Evolutionary conservation across 768 basidiomycete genomes (phyloP), one percentile per base, ranked within the genome.

Genomic region (Galerina marginata): DNA sequence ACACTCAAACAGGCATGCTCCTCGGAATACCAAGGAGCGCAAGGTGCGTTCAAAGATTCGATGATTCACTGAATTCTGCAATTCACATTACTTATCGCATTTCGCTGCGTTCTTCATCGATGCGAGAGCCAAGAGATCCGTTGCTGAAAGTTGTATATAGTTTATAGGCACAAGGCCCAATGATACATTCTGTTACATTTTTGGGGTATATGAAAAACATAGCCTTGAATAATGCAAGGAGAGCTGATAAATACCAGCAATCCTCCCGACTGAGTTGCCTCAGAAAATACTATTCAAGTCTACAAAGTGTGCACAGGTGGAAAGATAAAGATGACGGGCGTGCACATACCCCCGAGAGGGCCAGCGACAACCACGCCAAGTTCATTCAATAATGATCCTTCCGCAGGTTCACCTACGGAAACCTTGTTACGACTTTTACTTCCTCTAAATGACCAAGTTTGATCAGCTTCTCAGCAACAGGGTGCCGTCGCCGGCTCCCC

Each of bases 381-480:
- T 65, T 65, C 65, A 70, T 79, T 82, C 80, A 61, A 67, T 83
- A 86, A 86, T 87, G 85, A 87, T 86, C 85, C 87, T 86, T 88
- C 86, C 81, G 83, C 86, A 88, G 86, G 85, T 89, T 88, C 87
- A 88, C 86, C 86, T 87, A 87, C 82, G 83, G 86, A 87, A 87
- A 87, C 86, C 84, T 87, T 87, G 85, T 88, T 86, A 87, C 81
- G 83, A 87, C 86, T 87, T 89, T 87, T 88, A 87, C 87, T 87
- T 88, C 87, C 87, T 88, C 86, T 87, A 88, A 87, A 87, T 85
- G 83, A 87, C 86, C 87, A 87, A 86, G 86, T 87, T 88, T 85
- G 84, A 83, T 80, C 83, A 83, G 76, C 85, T 87, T 39, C 59
- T 45, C 80, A 72, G 76, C 83, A 74, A 77, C 69, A 73, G 69